A percentile compares a stretch with the other conserved stretches of the same genome.
These are phyloP conservation scores for Neopestalotiopsis clavispora DNA, from an alignment of 2,329 filamentous ascomycete species.

Conservation along the genomic window DNA sequence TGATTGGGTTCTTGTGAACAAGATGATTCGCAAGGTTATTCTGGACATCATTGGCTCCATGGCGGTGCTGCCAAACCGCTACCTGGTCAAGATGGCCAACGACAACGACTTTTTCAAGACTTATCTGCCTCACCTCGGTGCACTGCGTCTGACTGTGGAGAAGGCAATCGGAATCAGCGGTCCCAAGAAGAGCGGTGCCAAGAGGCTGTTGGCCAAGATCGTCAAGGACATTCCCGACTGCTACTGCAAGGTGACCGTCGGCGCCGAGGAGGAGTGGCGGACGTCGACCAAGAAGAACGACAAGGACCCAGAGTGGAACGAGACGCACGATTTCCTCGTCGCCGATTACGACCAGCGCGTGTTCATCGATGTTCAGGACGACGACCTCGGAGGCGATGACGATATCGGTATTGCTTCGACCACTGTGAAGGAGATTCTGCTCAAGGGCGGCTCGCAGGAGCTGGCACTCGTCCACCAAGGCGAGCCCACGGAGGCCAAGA, in stretches of 20 bases:
- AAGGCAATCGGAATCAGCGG: slow-evolving; percentile 42
- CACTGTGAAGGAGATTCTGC: slow-evolving; percentile 36
- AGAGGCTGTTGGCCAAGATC: slow-evolving; percentile 46
- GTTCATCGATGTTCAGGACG: slow-evolving; percentile 46
- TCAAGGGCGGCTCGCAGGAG: slow-evolving; percentile 46
- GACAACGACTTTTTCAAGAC: slow-evolving; percentile 54
- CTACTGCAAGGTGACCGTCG: slow-evolving; percentile 48
- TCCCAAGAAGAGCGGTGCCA: slow-evolving; percentile 43
- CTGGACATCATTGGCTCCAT: slow-evolving; percentile 48
- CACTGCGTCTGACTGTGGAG: slow-evolving; percentile 48
- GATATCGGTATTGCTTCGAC: slow-evolving; percentile 49
- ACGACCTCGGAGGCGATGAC: slow-evolving; percentile 51
- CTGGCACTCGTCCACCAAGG: slow-evolving; percentile 43
- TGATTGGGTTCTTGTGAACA: slow-evolving; percentile 30
- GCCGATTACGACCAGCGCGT: slow-evolving; percentile 49
- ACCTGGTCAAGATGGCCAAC: slow-evolving; percentile 50
- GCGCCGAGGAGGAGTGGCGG: slow-evolving; percentile 48
- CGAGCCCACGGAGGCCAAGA: slow-evolving; percentile 38
- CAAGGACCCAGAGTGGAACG: slow-evolving; percentile 49
- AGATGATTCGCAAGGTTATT: slow-evolving; percentile 48
- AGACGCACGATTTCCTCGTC: slow-evolving; percentile 53
- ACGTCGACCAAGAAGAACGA: slow-evolving; percentile 47
- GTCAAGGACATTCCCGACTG: slow-evolving; percentile 52
- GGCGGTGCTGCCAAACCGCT: slow-evolving; percentile 53
- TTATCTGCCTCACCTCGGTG: slow-evolving; percentile 47